Percentiles rank a stretch among this genome's conserved stretches.
Conservation (phyloP, 352 stramenopile genomes). For the Albugo laibachii region DNA sequence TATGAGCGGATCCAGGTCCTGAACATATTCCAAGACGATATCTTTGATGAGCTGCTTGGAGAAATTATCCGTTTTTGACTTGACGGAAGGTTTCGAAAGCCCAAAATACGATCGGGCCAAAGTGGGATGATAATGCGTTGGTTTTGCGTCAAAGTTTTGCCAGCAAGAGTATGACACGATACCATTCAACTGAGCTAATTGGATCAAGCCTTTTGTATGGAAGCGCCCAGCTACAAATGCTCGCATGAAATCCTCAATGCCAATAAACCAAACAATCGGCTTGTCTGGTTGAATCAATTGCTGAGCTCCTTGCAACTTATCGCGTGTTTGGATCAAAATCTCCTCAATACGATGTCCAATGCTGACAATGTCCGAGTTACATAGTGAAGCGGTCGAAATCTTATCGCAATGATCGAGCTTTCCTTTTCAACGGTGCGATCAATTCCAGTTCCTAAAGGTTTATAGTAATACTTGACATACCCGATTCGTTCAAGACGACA, state of each 20-base stretch:
- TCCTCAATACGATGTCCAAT: conserved; percentile 34
- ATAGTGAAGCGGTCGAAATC: conserved; percentile 33
- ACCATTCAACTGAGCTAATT: conserved; percentile 70
- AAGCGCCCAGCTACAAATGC: conserved; percentile 56
- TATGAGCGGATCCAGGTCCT: conserved; percentile 20
- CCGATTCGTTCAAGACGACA: conserved; percentile 26
- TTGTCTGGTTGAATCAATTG: background rate
- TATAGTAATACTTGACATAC: background rate
- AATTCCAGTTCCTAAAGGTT: background rate
- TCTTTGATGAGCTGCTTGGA: conserved; percentile 26
- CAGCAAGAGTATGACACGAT: conserved; percentile 65
- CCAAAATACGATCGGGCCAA: conserved; percentile 42
- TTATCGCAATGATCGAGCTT: conserved; percentile 34
- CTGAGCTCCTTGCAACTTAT: conserved; percentile 4
- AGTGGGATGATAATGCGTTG: conserved; percentile 52
- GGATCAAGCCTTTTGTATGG: conserved; percentile 72
- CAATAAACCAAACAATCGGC: conserved; percentile 29
- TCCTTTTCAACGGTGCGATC: background rate
- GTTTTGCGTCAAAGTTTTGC: conserved; percentile 28
- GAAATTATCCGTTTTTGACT: conserved; percentile 9
- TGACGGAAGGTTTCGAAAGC: conserved; percentile 10
- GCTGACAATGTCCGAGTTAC: conserved; percentile 37
- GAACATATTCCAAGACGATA: conserved; percentile 44
- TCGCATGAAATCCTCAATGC: conserved; percentile 73
- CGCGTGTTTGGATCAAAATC: conserved; percentile 15